Conservation (phyloP, 2,329 filamentous ascomycete genomes). For the Xylariaceae sp. region DNA sequence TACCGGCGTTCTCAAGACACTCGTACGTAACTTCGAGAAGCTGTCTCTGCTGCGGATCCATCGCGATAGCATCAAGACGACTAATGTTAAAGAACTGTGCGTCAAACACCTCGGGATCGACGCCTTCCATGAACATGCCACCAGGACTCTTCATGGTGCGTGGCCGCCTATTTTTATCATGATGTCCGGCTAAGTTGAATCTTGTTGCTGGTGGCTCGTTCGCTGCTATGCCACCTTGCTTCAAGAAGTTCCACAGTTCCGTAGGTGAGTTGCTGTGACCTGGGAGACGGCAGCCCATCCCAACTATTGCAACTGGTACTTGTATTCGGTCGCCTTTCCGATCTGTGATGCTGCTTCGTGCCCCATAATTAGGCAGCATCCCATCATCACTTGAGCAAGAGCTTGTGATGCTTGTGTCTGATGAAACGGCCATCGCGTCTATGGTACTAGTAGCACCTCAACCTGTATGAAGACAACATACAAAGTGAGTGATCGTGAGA, state of each 20-base stretch:
- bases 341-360: background rate
- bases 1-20: slow-evolving; percentile 32
- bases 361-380: background rate
- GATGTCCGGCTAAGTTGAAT: slow-evolving; percentile 10
- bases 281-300: slow-evolving; percentile 24
- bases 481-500: background rate
- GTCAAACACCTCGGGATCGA: no score
- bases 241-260: slow-evolving; percentile 19
- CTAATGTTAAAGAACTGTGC: slow-evolving; percentile 39
- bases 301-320: slow-evolving; percentile 11
- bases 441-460: background rate
- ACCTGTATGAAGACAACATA: background rate
- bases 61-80: slow-evolving; percentile 23
- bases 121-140: slow-evolving; percentile 9
- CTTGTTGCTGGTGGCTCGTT: slow-evolving; percentile 15
- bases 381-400: slow-evolving; percentile 12
- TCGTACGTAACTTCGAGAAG: slow-evolving; percentile 42
- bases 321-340: slow-evolving; percentile 1
- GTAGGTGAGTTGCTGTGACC: slow-evolving; percentile 16
- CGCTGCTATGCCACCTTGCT: slow-evolving; percentile 15
- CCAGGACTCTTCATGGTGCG: slow-evolving; percentile 21
- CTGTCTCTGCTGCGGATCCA: slow-evolving; percentile 37
- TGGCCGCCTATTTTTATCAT: slow-evolving; percentile 9
- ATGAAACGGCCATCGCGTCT: background rate
- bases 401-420: slow-evolving; percentile 12